These are phyloP conservation scores for Pichia sporocuriosa DNA, from an alignment of 805 yeast genomes.

Conservation along the genomic window DNA sequence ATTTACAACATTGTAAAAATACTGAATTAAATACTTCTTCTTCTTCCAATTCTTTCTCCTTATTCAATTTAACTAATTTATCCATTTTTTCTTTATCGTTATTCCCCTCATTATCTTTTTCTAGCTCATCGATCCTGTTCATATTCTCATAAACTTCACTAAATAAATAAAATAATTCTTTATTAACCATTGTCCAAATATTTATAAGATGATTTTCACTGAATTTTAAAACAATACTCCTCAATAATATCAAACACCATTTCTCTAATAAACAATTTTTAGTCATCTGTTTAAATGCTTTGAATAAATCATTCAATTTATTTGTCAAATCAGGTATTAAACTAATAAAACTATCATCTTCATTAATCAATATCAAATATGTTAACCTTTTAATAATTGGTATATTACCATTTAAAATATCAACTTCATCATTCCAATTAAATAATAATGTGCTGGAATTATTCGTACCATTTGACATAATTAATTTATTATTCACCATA, in stretches of 20 bases:
- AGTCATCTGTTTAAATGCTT: slow-evolving; percentile 22
- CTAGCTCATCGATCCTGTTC: slow-evolving; percentile 17
- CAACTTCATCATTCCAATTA: slow-evolving; percentile 30
- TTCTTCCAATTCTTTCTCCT: slow-evolving; percentile 10
- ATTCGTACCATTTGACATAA: slow-evolving; percentile 41
- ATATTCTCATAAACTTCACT: slow-evolving; percentile 3
- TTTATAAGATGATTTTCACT: slow-evolving; percentile 58
- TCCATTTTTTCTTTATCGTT: slow-evolving; percentile 8
- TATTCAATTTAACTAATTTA: too few relatives aligned
- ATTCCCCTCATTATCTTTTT: slow-evolving; percentile 22
- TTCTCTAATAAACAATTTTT: slow-evolving; percentile 27
- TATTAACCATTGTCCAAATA: slow-evolving; percentile 62
- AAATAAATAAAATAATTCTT: slow-evolving; percentile 51
- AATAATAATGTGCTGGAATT: slow-evolving; percentile 40
- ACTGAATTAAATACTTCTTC: slow-evolving; percentile 31
- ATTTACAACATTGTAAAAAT: slow-evolving; percentile 59
- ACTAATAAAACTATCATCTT: slow-evolving; percentile 49
- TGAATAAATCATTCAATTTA: slow-evolving; percentile 27
- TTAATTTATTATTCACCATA: slow-evolving; percentile 33
- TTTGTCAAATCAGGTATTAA: slow-evolving; percentile 40
- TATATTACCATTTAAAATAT: slow-evolving; percentile 27
- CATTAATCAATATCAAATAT: slow-evolving; percentile 56
- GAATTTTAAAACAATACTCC: slow-evolving; percentile 60
- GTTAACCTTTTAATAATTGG: slow-evolving; percentile 50
- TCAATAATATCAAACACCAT: slow-evolving; percentile 49